Base-by-base conservation (phyloP, 805 yeast genomes). In the Kazachstania bromeliacearum region DNA sequence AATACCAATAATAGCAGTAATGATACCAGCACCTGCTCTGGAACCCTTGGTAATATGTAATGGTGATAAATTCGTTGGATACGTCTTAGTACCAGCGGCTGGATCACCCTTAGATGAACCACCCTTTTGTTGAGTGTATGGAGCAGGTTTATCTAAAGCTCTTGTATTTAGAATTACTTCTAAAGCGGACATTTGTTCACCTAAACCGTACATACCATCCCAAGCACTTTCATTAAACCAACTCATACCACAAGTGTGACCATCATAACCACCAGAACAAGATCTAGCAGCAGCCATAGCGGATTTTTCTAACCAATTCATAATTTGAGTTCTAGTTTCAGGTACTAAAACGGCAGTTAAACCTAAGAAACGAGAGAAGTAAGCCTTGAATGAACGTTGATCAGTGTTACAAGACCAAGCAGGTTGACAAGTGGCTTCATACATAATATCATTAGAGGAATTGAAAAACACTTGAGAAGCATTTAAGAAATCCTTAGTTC, bases 301-400 rank as follows among this genome's bases (percentile, higher is more conserved):
- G 6, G 83, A 75, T 19, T 60, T 51, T 17, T 62, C 55, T 15
- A 72, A 40, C 46, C 60, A 57, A 7, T 41, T 46, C 41, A 60
- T 58, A 31, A 63, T 56, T 7, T 46, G 39, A 18, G 45, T 44
- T 42, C 61, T 47, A 1, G 65, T 49, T 44, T 63, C 64, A 4
- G 95, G 94, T 1, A 74, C 79, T 57, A 89, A 60, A 33, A 73
- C 68, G 0, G 89, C 77, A 1, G 95, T 79, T 36, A 74, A 61
- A 2, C 87, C 92, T 55, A 88, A 58, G 55, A 78, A 78, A 38
- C 95, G 67, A 2, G 85, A 55, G 47, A 84, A 70, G 48, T 79
- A 82, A 1, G 95, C 95, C 64, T 83, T 85, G 70, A 89, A 88
- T n/a, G 92, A 76, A 41, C 95, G 70, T 66, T 88, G 95, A 66